Percentiles rank a stretch among this genome's conserved stretches.
Conservation (phyloP, 2,329 filamentous ascomycete genomes). For the Calonectria naviculata region DNA sequence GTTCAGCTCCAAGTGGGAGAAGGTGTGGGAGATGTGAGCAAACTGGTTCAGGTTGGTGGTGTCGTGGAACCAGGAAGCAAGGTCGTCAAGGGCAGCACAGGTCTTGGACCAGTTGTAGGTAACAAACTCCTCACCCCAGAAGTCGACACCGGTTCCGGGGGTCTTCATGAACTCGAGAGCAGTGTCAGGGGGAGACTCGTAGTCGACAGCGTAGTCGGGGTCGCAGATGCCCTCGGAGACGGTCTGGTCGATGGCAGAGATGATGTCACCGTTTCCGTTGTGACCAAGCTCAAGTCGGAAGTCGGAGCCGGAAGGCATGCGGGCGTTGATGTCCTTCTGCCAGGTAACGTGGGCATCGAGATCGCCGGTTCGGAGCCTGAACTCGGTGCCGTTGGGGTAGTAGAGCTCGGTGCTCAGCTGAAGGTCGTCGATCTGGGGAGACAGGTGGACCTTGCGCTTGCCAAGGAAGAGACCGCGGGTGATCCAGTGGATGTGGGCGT, state of each 20-base stretch:
- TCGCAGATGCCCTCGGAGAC: not conserved
- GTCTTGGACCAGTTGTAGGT: conserved; percentile 23
- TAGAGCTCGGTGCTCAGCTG: conserved; percentile 28
- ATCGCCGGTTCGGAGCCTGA: conserved; percentile 29
- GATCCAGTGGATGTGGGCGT: conserved; percentile 31
- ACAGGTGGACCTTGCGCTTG: conserved; percentile 31
- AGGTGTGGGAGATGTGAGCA: conserved; percentile 28
- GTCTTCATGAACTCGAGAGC: conserved; percentile 26
- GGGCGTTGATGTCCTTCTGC: conserved; percentile 25
- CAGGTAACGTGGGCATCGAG: conserved; percentile 26
- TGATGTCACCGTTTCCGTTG: conserved; percentile 32
- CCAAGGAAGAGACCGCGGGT: conserved; percentile 31
- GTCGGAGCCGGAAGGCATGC: conserved; percentile 24
- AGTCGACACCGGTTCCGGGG: conserved; percentile 12
- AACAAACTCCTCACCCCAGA: conserved; percentile 18
- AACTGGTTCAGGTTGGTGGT: conserved; percentile 26
- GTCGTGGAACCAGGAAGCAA: conserved; percentile 28
- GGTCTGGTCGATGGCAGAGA: conserved; percentile 9
- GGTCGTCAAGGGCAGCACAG: conserved; percentile 25
- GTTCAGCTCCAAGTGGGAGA: conserved; percentile 29
- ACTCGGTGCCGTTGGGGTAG: conserved; percentile 21
- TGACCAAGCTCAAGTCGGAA: conserved; percentile 29
- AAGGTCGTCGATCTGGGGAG: conserved; percentile 26
- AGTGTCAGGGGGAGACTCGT: conserved; percentile 17
- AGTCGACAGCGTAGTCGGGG: conserved; percentile 23